phyloP scores from a whole-genome alignment of 441 rosid species.

The Flueggea neowawraea region DNA sequence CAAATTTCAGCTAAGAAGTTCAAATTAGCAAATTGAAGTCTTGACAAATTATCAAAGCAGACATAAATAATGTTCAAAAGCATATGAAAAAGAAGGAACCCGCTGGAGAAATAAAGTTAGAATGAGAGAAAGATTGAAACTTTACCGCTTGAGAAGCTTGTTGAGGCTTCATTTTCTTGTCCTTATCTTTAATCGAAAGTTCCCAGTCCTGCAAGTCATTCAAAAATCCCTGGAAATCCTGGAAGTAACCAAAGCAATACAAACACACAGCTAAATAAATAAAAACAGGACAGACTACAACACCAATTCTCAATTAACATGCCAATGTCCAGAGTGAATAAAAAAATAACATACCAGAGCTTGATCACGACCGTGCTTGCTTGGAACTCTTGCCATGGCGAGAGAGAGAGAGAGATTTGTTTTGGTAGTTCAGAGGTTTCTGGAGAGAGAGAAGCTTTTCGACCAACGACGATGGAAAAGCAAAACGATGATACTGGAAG shows the following conservation, averaged over 20 bases:
- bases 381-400: constrained; percentile 37
- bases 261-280: neutral
- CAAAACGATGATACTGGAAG: neutral
- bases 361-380: constrained; percentile 67
- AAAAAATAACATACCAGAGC: constrained; percentile 37
- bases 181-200: constrained; percentile 50
- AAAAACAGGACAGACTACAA: neutral
- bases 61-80: too few species aligned
- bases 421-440: constrained; percentile 16
- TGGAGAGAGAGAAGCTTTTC: constrained; percentile 7
- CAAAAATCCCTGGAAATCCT: constrained; percentile 91
- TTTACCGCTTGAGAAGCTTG: constrained; percentile 29
- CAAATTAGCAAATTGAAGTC: too few species aligned
- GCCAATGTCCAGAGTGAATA: neutral
- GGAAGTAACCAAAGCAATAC: constrained; percentile 14
- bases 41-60: too few species aligned
- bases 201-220: constrained; percentile 99
- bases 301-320: neutral
- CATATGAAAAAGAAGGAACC: too few species aligned
- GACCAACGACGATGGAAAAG: neutral
- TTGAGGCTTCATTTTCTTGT: constrained; percentile 56
- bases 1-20: too few species aligned
- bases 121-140: constrained; percentile 6
- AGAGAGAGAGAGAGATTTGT: neutral
- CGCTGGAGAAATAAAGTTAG: too few species aligned